phyloP scores from a whole-genome alignment of 768 basidiomycete genomes.

The Pulveroboletus sp. region DNA sequence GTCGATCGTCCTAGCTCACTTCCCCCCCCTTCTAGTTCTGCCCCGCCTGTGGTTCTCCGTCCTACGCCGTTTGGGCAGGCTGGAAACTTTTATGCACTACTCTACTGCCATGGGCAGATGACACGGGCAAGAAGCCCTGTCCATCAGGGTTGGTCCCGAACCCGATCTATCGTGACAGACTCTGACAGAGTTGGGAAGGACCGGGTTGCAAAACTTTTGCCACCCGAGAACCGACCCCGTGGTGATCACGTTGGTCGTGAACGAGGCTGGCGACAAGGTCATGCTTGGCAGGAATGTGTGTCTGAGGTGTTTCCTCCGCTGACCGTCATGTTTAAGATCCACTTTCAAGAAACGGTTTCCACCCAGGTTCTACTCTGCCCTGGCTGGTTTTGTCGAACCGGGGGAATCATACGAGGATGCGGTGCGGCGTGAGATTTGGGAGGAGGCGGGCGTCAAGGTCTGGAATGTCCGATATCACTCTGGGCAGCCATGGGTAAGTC shows the following conservation, averaged over 20 bases:
- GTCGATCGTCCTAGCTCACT: neutral
- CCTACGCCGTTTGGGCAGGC: conserved; percentile 88
- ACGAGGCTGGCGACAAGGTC: conserved; percentile 75
- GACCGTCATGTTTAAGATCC: neutral
- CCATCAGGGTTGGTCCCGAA: conserved; percentile 55
- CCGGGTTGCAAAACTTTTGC: conserved; percentile 81
- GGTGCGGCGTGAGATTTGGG: conserved; percentile 89
- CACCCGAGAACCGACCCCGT: conserved; percentile 85
- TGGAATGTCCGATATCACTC: conserved; percentile 83
- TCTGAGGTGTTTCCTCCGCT: conserved; percentile 2
- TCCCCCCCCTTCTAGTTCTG: conserved; percentile 60
- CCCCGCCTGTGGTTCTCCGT: conserved; percentile 75
- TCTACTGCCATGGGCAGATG: conserved; percentile 70
- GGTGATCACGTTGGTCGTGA: conserved; percentile 85
- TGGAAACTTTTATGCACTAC: conserved; percentile 89
- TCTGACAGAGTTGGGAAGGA: conserved; percentile 39
- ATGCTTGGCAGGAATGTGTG: conserved; percentile 83
- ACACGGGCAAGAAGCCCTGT: conserved; percentile 60
- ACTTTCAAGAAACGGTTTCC: conserved; percentile 56
- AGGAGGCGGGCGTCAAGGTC: conserved; percentile 90
- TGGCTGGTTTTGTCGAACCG: conserved; percentile 93
- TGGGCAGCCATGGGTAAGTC: conserved; percentile 78
- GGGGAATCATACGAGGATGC: conserved; percentile 94
- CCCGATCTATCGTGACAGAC: neutral
- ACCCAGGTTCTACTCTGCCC: conserved; percentile 74